Base-by-base conservation (phyloP, 345 rosid genomes). In the Arabidopsis thaliana region DNA sequence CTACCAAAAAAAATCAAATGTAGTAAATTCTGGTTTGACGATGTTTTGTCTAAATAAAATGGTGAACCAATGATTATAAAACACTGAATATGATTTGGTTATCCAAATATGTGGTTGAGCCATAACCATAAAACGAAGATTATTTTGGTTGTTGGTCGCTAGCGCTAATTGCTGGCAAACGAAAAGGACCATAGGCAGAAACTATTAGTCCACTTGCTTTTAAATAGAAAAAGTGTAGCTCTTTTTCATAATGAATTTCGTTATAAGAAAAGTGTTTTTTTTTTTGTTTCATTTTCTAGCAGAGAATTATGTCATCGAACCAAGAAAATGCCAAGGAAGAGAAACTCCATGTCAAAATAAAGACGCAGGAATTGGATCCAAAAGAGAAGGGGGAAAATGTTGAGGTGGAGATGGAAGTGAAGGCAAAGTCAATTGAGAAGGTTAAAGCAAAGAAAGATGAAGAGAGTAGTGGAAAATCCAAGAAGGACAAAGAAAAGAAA, bases 381-480 rank as follows among this genome's bases (percentile, higher is more conserved):
- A 71, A 48, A 2, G 81, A 45, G 67, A 67, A 74, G 40, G 82
- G 71, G 50, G 81, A 78, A 25, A 78, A 83, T 36, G 67, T 77
- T 33, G 82, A 83, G 84, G 63, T 79, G 52, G 91, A 86, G 65
- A 65, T 84, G 74, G 87, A 85, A 59, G 77, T 86, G 80, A 84
- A 91, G 81, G 78, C 87, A 23, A 86, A 89, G 78, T 76, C 87
- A 0, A 66, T 58, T 0, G 89, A 89, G 82, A 87, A 88, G 78
- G 86, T 82, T 46, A 85, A 87, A 77, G 53, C 76, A 9, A 80
- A 74, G 76, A 51, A 73, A 0, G 64, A 53, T 14, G 71, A 60
- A 40, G 73, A 66, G 55, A 68, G 41, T 52, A 65, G 61, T 46
- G 83, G 40, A 13, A 75, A 81, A 65, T 44, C 73, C 11, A 84